A percentile compares a stretch with the other conserved stretches of the same genome.
phyloP scores from a whole-genome alignment of 257 asterid genomes.

The Leptodermis oblonga region DNA sequence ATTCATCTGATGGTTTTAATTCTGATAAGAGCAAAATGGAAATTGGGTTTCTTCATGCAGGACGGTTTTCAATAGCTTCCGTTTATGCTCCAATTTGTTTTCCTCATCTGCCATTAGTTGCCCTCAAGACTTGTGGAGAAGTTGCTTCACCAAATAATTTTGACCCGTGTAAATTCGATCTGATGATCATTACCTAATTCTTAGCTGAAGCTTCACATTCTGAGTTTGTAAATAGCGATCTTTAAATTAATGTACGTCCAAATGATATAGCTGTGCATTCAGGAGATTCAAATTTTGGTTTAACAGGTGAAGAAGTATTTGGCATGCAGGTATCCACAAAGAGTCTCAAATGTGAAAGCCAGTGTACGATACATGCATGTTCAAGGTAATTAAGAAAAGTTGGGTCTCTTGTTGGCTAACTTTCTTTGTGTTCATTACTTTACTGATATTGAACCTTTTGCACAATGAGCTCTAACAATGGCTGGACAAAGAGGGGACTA shows the following conservation, averaged over 20 bases:
- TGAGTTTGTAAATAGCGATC: too few relatives aligned
- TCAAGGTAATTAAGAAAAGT: too few relatives aligned
- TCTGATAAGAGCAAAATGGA: conserved; percentile 94
- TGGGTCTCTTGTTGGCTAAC: too few relatives aligned
- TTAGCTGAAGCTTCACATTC: too few relatives aligned
- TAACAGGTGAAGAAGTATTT: conserved; percentile 20
- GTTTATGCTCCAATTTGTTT: conserved; percentile 81
- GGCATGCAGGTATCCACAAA: conserved; percentile 85
- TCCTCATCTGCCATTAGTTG: conserved; percentile 71
- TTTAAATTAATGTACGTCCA: too few relatives aligned
- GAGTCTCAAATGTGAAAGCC: conserved; percentile 89
- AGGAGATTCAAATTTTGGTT: conserved; percentile 10
- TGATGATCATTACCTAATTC: neutral
- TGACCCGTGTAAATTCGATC: conserved; percentile 56
- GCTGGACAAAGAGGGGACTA: too few relatives aligned
- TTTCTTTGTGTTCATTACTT: too few relatives aligned
- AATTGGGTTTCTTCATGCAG: conserved; percentile 94
- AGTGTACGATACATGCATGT: conserved; percentile 96
- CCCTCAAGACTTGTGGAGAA: conserved; percentile 63
- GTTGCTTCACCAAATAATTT: conserved; percentile 56
- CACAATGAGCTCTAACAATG: too few relatives aligned
- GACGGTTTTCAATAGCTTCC: conserved; percentile 82
- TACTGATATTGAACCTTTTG: too few relatives aligned
- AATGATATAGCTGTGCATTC: too few relatives aligned
- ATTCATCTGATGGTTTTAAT: conserved; percentile 68